These are phyloP conservation scores for Alternaria gaisen DNA, from an alignment of 2,329 filamentous ascomycete genomes.

Conservation along the genomic window DNA sequence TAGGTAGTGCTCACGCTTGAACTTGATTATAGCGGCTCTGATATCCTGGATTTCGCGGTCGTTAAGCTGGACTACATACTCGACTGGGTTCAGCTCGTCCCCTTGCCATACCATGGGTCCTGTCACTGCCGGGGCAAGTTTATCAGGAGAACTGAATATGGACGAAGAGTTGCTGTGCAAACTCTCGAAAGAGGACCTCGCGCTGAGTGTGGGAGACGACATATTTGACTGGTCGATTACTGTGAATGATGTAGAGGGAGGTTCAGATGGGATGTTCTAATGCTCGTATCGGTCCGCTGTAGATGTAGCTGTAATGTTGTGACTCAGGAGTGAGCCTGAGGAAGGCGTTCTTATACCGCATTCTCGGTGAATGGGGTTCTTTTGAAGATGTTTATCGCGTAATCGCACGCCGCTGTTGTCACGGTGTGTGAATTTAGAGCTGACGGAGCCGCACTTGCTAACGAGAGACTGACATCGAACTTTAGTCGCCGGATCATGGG, in stretches of 20 bases:
- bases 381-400: conserved; percentile 6
- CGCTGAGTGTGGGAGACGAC: conserved; percentile 37
- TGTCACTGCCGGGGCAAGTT: conserved; percentile 37
- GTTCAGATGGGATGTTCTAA: neutral
- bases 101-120: conserved; percentile 49
- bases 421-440: conserved; percentile 28
- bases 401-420: conserved; percentile 11
- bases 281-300: conserved; percentile 8
- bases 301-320: neutral
- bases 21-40: conserved; percentile 44
- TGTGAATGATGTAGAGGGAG: neutral
- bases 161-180: conserved; percentile 39
- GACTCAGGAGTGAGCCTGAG: conserved; percentile 10
- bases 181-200: conserved; percentile 43
- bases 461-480: conserved; percentile 20
- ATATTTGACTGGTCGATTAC: conserved; percentile 24
- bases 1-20: conserved; percentile 37
- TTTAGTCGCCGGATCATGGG: conserved; percentile 21
- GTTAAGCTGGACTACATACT: conserved; percentile 42
- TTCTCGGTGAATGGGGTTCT: conserved; percentile 5
- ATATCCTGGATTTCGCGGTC: conserved; percentile 39
- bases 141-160: conserved; percentile 37
- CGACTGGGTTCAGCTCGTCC: conserved; percentile 32
- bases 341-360: conserved; percentile 14
- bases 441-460: conserved; percentile 46